These are phyloP conservation scores for Chrysopogon serrulatus DNA, from an alignment of 176 grass and related monocot genomes.

Conservation along the genomic window DNA sequence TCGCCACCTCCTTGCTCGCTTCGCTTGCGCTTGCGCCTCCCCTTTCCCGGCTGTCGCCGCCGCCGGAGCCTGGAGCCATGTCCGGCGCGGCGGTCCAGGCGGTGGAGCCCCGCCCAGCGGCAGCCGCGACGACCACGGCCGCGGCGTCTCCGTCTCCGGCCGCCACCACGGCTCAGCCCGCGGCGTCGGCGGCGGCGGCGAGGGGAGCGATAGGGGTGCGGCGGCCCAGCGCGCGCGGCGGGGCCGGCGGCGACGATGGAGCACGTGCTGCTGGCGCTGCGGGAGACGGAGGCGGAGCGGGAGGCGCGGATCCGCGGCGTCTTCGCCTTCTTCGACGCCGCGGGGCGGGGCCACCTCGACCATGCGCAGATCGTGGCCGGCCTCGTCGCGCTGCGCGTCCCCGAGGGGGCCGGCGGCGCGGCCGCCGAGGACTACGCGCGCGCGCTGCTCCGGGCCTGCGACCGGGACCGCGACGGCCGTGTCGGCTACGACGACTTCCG, in stretches of 20 bases:
- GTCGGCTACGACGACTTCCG: constrained; percentile 81
- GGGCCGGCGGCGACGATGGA: constrained; percentile 53
- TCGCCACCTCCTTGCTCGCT: neutral
- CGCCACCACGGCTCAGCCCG: neutral
- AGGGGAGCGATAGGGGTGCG: constrained; percentile 25
- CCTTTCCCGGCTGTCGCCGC: neutral
- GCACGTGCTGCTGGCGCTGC: constrained; percentile 75
- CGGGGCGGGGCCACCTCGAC: constrained; percentile 58
- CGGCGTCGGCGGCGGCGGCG: neutral
- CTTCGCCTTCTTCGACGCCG: constrained; percentile 75
- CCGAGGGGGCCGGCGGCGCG: constrained; percentile 25
- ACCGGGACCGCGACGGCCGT: constrained; percentile 58
- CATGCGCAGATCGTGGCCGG: constrained; percentile 68
- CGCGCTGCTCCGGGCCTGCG: constrained; percentile 73
- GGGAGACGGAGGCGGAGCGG: constrained; percentile 69
- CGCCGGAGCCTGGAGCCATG: neutral
- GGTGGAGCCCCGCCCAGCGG: constrained; percentile 25
- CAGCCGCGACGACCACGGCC: neutral
- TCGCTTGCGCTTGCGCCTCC: neutral
- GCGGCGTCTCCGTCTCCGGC: neutral
- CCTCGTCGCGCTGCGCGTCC: constrained; percentile 45
- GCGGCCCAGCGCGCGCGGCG: constrained; percentile 31
- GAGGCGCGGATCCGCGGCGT: constrained; percentile 71
- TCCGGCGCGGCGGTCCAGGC: constrained; percentile 39
- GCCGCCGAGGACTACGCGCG: constrained; percentile 48